Base-by-base conservation (phyloP, 768 basidiomycete genomes). In the Boletus tomentosulus region DNA sequence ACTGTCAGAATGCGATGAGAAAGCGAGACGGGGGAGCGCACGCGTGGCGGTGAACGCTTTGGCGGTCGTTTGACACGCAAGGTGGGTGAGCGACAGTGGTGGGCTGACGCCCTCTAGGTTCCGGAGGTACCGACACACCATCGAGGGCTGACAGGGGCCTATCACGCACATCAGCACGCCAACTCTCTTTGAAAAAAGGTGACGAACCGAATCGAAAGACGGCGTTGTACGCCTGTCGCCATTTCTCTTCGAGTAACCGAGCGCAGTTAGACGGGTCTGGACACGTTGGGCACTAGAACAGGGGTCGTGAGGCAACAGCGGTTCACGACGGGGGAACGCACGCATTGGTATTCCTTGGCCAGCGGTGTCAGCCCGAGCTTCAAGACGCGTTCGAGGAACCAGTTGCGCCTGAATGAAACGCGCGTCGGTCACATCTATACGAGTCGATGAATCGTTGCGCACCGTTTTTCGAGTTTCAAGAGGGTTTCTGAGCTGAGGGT, bases 261-360 rank as follows among this genome's bases (percentile, higher is more conserved):
- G 94, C 95, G 65, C 94, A 98, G 16, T 69, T 78, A 0, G 77
- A 42, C 6, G 91, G 72, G 57, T 98, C 94, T 10, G 90, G 90
- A 66, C 94, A 98, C 7, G 90, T 85, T 3, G 80, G 66, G 56
- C 91, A 92, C 92, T 95, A 33, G 42, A 24, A 15, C n/a, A 11
- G 37, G 42, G 9, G 12, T 39, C 15, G 19, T 46, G 42, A 24
- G 7, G 30, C 4, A 24, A 38, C 27, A 31, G 34, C n/a, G 31
- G 4, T 71, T 35, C 42, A 25, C 34, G 9, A 48, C 24, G 34
- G 12, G 34, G 22, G 1, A 7, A 73, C 83, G 59, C 66, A 93
- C 92, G 65, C 95, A 97, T 82, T 90, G 87, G 63, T 97, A 97
- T 63, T 97, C 94, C 68, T 95, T 94, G n/a, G 89, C 83, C 24